Base-by-base conservation (phyloP, 139 green algal species). In the Coccomyxa sp. region DNA sequence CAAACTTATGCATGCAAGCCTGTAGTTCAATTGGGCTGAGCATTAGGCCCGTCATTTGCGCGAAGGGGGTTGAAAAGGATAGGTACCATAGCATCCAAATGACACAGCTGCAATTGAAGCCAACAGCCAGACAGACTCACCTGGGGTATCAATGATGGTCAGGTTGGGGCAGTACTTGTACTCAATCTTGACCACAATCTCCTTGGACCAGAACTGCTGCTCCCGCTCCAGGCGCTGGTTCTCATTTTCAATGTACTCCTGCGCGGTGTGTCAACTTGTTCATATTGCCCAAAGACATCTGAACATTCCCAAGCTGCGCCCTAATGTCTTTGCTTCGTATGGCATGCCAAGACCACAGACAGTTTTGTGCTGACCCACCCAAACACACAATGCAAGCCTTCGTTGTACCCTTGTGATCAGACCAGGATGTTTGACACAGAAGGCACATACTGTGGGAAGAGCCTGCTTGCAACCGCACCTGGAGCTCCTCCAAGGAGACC, bases 91-190 rank as follows among this genome's bases (percentile, higher is more conserved):
- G n/a, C n/a, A n/a, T n/a, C n/a, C n/a, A n/a, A n/a, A n/a, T n/a
- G n/a, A n/a, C n/a, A n/a, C n/a, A n/a, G n/a, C n/a, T n/a, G n/a
- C n/a, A n/a, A n/a, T n/a, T n/a, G n/a, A 51, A 51, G 38, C 7
- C 38, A 3, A 51, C 38, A 51, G 38, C 7, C 63, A 71, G 63
- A 71, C 63, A 25, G 18, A 15, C 63, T 14, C 32, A 92, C 95
- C 95, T 25, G 96, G 96, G 0, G 96, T 99, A 85, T 99, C 96
- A 80, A 99, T 98, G 90, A 99, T 98, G 68, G 95, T 98, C 14
- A 99, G 90, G 90, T 99, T 99, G 57, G 96, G 96, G 85, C 94
- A 98, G 91, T 94, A 98, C 85, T 96, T 97, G 89, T 96, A 96
- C 86, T 98, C 93, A 76, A 99, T 98, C 68, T 93, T 92, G 51